Conservation (phyloP, 768 basidiomycete species). For the Leccinum fibrillosum region DNA sequence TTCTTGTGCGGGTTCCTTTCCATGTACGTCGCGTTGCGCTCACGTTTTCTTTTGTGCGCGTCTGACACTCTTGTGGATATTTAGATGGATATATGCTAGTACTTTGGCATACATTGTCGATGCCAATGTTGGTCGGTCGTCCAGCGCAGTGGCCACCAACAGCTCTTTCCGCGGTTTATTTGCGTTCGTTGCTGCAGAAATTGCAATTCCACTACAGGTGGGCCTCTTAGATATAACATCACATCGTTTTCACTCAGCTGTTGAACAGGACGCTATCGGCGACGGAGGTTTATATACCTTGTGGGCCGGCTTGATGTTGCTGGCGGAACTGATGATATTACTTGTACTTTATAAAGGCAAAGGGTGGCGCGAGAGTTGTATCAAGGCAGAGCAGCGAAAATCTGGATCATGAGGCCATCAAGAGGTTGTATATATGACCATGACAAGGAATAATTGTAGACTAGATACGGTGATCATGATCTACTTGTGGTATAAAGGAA, state of each 20-base stretch:
- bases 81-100: constrained; percentile 60
- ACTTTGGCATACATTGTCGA: constrained; percentile 87
- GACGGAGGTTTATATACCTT: constrained; percentile 81
- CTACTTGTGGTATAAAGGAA: not conserved
- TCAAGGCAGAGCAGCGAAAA: constrained; percentile 37
- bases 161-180: constrained; percentile 66
- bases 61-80: not conserved
- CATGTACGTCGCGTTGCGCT: constrained; percentile 50
- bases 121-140: constrained; percentile 77
- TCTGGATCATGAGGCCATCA: not conserved
- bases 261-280: constrained; percentile 58
- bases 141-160: constrained; percentile 74
- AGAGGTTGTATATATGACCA: not conserved
- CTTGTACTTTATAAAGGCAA: constrained; percentile 61
- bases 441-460: not conserved
- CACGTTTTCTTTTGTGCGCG: not conserved
- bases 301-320: constrained; percentile 53
- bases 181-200: constrained; percentile 69
- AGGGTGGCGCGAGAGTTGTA: constrained; percentile 54
- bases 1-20: constrained; percentile 73
- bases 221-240: not conserved
- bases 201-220: constrained; percentile 70
- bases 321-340: constrained; percentile 53
- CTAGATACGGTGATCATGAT: not conserved
- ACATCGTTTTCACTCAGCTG: not conserved